A percentile compares a stretch with the other conserved stretches of the same genome.
phyloP scores from a whole-genome alignment of 2,329 filamentous ascomycete species.

The Aspergillus texensis region DNA sequence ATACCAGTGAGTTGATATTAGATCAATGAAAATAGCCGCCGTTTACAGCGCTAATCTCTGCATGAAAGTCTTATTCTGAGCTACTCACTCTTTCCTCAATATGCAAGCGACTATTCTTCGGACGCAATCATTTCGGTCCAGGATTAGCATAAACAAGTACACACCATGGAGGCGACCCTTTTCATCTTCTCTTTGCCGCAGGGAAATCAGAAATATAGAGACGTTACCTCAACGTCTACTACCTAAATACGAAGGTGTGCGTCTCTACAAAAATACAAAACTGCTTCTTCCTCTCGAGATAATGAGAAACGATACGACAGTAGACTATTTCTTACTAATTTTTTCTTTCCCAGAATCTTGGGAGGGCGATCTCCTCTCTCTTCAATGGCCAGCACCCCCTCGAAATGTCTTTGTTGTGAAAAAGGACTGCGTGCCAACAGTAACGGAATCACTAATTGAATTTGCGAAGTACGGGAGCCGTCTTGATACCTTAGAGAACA shows the following conservation, averaged over 20 bases:
- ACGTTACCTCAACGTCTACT: slow-evolving; percentile 55
- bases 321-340: not conserved
- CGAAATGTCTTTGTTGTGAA: slow-evolving; percentile 70
- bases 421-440: slow-evolving; percentile 61
- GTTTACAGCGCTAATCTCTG: not conserved
- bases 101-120: slow-evolving; percentile 27
- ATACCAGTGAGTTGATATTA: not conserved
- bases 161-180: slow-evolving; percentile 39
- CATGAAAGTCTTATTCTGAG: not conserved
- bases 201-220: slow-evolving; percentile 49
- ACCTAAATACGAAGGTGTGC: slow-evolving; percentile 66
- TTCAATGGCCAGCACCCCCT: slow-evolving; percentile 69
- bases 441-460: slow-evolving; percentile 60
- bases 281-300: not conserved
- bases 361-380: slow-evolving; percentile 62
- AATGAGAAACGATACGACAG: not conserved
- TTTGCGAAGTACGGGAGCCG: slow-evolving; percentile 51
- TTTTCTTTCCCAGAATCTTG: slow-evolving; percentile 51
- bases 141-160: slow-evolving; percentile 10
- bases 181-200: slow-evolving; percentile 41
- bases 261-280: slow-evolving; percentile 15
- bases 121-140: slow-evolving; percentile 12
- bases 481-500: not conserved
- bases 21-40: not conserved
- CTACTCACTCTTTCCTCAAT: not conserved